Percentiles rank a stretch among this genome's conserved stretches.
phyloP scores from a whole-genome alignment of 2,329 filamentous ascomycete genomes.

The Cadophora sp. region DNA sequence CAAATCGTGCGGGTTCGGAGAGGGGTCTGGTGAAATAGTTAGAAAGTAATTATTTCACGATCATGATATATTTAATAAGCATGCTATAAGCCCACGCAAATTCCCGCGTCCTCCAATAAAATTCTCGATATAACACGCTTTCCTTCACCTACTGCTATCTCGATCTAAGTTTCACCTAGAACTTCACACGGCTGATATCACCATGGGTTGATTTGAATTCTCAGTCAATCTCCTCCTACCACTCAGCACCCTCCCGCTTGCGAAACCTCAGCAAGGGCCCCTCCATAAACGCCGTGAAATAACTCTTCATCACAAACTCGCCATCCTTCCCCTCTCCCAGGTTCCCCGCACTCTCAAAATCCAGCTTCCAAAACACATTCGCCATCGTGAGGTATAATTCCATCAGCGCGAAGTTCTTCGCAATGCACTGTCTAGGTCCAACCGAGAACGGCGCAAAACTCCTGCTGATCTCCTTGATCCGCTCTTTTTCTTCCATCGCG shows the following conservation, averaged over 20 bases:
- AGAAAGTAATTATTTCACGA: no score
- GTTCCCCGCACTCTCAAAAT: constrained; percentile 38
- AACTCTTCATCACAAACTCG: constrained; percentile 75
- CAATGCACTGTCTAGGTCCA: constrained; percentile 48
- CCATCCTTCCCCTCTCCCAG: constrained; percentile 56
- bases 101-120: no score
- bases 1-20: no score
- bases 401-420: constrained; percentile 42
- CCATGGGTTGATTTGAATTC: no score
- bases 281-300: constrained; percentile 74
- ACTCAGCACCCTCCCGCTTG: constrained; percentile 9
- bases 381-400: constrained; percentile 38
- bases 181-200: no score
- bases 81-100: no score
- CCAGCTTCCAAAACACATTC: constrained; percentile 31
- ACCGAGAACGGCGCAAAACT: constrained; percentile 46
- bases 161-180: no score
- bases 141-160: no score
- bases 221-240: background rate
- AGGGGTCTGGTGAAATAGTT: no score
- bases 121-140: no score
- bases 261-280: constrained; percentile 70
- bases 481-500: constrained; percentile 29
- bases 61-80: no score
- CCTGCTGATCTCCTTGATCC: constrained; percentile 36